A percentile compares a stretch with the other conserved stretches of the same genome.
Conservation (phyloP, 1,284 basidiomycete species). For the Sporisorium iseilematis-ciliati region DNA sequence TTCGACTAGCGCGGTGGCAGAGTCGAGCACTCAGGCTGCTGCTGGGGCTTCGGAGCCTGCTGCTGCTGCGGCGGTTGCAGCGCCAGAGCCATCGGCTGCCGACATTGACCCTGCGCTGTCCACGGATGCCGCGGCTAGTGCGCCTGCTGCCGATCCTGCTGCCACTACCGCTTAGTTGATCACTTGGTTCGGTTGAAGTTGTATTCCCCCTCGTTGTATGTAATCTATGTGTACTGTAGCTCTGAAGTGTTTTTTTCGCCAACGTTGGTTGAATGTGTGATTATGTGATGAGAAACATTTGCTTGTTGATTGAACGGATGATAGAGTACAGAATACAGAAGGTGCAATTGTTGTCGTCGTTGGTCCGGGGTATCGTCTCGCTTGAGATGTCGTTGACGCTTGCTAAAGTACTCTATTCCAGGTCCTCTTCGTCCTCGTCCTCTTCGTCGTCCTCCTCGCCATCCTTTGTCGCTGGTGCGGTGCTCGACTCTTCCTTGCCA, state of each 20-base stretch:
- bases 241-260: not conserved
- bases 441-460: slow-evolving; percentile 8
- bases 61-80: slow-evolving; percentile 5
- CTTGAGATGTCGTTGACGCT: not conserved
- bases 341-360: not conserved
- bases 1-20: not conserved
- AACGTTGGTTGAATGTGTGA: not conserved
- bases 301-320: not conserved
- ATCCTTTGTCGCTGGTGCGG: not conserved
- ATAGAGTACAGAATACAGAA: slow-evolving; percentile 9
- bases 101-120: slow-evolving; percentile 39
- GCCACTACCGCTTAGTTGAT: slow-evolving; percentile 15
- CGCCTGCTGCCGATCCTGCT: slow-evolving; percentile 14
- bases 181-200: not conserved
- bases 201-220: slow-evolving; percentile 26
- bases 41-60: not conserved
- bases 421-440: slow-evolving; percentile 19
- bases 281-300: not conserved
- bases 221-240: slow-evolving; percentile 25
- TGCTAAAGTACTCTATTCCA: slow-evolving; percentile 1
- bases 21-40: slow-evolving; percentile 3
- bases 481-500: slow-evolving; percentile 23
- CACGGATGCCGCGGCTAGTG: slow-evolving; percentile 6
- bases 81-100: slow-evolving; percentile 3
- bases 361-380: slow-evolving; percentile 8